These are phyloP conservation scores for Acorus calamus DNA, from an alignment of 106 monocot species.

Conservation along the genomic window DNA sequence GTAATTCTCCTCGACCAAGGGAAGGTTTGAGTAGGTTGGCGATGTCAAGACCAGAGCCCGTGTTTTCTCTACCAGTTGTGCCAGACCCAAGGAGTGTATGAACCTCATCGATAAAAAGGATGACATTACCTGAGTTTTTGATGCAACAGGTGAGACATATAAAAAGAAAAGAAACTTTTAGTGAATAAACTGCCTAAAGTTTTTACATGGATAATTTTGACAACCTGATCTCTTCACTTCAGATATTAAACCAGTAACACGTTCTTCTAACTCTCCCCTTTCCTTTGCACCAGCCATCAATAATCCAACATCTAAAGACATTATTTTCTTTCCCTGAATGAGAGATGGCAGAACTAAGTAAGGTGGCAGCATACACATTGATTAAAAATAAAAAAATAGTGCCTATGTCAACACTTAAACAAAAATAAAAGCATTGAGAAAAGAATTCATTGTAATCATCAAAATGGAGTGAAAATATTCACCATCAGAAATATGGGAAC, in stretches of 20 bases:
- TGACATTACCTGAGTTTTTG: constrained; percentile 61
- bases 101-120: constrained; percentile 93
- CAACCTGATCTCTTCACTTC: constrained; percentile 86
- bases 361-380: background rate
- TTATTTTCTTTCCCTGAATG: constrained; percentile 69
- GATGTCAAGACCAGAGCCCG: constrained; percentile 89
- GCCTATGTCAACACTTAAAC: background rate
- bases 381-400: background rate
- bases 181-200: background rate
- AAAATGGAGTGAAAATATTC: background rate
- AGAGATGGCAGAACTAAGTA: background rate
- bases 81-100: constrained; percentile 93
- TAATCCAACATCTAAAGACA: constrained; percentile 91
- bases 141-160: background rate
- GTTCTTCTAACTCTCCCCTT: constrained; percentile 84
- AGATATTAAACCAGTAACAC: constrained; percentile 69
- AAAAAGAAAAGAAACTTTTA: background rate
- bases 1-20: constrained; percentile 91
- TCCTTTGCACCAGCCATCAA: constrained; percentile 96
- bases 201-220: background rate
- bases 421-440: background rate
- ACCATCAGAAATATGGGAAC: constrained; percentile 68
- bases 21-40: constrained; percentile 85
- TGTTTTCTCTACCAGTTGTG: constrained; percentile 78
- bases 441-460: no score